Evolutionary conservation across 768 basidiomycete species (phyloP).

Genomic region (Antrodiella citrinella): DNA sequence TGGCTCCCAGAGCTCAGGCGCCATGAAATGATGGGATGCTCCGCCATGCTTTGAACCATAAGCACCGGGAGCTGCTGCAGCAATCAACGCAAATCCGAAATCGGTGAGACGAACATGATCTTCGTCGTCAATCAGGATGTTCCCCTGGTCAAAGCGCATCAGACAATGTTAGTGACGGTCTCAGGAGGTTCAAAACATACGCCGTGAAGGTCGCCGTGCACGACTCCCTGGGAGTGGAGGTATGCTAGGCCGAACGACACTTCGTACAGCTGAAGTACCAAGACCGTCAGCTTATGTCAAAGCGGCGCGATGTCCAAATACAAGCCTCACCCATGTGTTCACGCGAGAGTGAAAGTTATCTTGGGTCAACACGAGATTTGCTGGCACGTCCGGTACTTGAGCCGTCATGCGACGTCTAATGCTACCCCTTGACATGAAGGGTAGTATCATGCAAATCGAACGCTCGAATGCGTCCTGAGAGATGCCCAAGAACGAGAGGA

Average conservation of each 20-base stretch:
- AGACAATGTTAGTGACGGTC: not conserved
- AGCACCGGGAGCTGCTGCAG: not conserved
- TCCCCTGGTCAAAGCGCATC: constrained; percentile 4
- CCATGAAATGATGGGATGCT: not conserved
- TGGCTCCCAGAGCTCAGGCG: constrained; percentile 2
- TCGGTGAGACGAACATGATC: constrained; percentile 1
- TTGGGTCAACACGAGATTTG: not conserved
- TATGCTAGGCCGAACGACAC: constrained; percentile 3
- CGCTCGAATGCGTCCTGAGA: not conserved
- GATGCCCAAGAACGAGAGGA: not conserved
- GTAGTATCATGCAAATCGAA: not conserved
- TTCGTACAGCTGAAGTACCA: constrained; percentile 2
- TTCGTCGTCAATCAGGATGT: constrained; percentile 5
- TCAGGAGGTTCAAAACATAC: not conserved
- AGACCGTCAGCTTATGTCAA: no score
- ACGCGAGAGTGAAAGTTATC: not conserved
- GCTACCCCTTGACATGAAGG: not conserved
- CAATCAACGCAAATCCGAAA: constrained; percentile 5
- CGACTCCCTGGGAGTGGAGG: constrained; percentile 3
- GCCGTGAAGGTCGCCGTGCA: constrained; percentile 7
- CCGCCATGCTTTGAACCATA: constrained; percentile 3
- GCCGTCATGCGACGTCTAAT: not conserved
- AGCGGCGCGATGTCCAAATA: no score
- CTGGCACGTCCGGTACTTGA: not conserved
- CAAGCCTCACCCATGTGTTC: constrained; percentile 2